These are phyloP conservation scores for Corylus americana DNA, from an alignment of 306 rosid genomes.

Conservation along the genomic window DNA sequence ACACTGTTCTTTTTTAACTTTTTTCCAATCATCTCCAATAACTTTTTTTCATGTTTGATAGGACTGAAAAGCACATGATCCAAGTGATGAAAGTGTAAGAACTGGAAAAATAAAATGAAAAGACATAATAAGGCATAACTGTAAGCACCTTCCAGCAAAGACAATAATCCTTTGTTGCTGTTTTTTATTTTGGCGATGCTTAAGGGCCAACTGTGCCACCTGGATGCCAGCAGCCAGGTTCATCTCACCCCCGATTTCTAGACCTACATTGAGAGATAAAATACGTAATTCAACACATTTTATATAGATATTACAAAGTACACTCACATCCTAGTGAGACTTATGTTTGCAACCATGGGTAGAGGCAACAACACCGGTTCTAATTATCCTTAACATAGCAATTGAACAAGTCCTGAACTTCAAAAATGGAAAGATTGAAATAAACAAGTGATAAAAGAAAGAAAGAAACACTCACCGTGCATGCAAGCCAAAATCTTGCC, in stretches of 20 bases:
- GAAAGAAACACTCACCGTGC: constrained; percentile 63
- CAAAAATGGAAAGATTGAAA: not conserved
- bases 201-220: constrained; percentile 96
- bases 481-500: constrained; percentile 89
- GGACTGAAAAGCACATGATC: constrained; percentile 47
- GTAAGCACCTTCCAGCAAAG: constrained; percentile 79
- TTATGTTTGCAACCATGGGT: not conserved
- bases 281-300: not conserved
- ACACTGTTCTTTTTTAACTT: constrained; percentile 91
- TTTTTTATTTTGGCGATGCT: constrained; percentile 96
- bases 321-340: not conserved
- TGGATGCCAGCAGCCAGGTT: constrained; percentile 93
- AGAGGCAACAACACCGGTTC: not conserved
- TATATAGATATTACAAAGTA: not conserved
- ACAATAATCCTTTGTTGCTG: constrained; percentile 96
- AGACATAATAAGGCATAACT: constrained; percentile 1
- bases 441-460: not conserved
- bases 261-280: constrained; percentile 45
- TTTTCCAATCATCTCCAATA: constrained; percentile 79
- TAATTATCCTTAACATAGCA: not conserved
- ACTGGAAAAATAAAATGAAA: constrained; percentile 5
- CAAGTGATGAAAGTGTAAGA: constrained; percentile 13
- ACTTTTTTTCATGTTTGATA: constrained; percentile 74
- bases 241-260: constrained; percentile 94
- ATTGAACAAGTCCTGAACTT: not conserved